These are phyloP conservation scores for Graphilbum sp. DNA, from an alignment of 2,329 filamentous ascomycete genomes.

Conservation along the genomic window DNA sequence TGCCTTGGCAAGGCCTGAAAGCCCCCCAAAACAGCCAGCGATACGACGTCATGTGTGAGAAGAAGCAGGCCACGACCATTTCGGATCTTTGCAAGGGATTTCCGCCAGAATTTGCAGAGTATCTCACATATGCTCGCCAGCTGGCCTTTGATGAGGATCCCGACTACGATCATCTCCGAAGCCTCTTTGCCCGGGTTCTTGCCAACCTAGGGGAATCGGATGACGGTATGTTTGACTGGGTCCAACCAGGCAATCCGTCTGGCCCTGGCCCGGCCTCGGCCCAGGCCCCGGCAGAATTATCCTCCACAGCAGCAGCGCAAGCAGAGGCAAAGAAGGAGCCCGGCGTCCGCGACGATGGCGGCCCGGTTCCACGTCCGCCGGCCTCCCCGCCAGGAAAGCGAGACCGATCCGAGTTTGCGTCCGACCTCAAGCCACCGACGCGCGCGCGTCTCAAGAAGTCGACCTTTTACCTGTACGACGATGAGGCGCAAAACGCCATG, in stretches of 20 bases:
- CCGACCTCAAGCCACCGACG: slow-evolving; percentile 6
- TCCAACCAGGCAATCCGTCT: slow-evolving; percentile 86
- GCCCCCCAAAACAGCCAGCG: slow-evolving; percentile 76
- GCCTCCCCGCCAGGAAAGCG: slow-evolving; percentile 6
- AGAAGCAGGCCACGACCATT: slow-evolving; percentile 94
- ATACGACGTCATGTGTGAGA: slow-evolving; percentile 98
- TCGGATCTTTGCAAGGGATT: slow-evolving; percentile 93
- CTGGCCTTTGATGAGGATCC: slow-evolving; percentile 95
- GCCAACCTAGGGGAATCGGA: slow-evolving; percentile 88
- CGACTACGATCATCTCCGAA: slow-evolving; percentile 92
- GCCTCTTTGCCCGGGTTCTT: slow-evolving; percentile 85
- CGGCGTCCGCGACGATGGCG: too few relatives aligned
- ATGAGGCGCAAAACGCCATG: slow-evolving; percentile 2
- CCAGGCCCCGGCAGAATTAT: too few relatives aligned
- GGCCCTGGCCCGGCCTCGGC: too few relatives aligned
- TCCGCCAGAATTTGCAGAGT: slow-evolving; percentile 94
- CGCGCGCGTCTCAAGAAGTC: slow-evolving; percentile 5
- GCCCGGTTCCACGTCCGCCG: slow-evolving; percentile 17
- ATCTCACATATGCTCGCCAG: slow-evolving; percentile 89
- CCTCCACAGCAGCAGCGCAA: too few relatives aligned
- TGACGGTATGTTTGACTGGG: slow-evolving; percentile 98
- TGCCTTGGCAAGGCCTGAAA: slow-evolving; percentile 58
- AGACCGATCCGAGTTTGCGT: slow-evolving; percentile 7
- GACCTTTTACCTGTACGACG: slow-evolving; percentile 5
- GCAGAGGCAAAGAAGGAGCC: too few relatives aligned